Evolutionary conservation across 2,329 filamentous ascomycete genomes (phyloP).

Genomic region (Talaromyces sp.): DNA sequence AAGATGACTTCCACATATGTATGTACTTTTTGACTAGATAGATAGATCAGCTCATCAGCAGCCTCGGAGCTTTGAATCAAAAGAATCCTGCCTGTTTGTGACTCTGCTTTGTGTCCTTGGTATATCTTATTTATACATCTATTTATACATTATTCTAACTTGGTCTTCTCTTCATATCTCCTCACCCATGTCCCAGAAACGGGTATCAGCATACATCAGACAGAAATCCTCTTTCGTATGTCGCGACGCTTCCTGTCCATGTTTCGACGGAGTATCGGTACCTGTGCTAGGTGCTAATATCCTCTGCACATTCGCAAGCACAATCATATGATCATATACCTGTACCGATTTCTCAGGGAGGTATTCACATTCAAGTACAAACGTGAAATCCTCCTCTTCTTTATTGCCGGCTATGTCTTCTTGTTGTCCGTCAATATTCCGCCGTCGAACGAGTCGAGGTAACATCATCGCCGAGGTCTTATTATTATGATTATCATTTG

Average conservation of each 20-base stretch:
- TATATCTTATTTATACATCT: neutral
- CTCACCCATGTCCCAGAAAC: constrained; percentile 40
- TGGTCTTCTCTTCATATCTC: constrained; percentile 20
- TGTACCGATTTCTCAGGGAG: constrained; percentile 30
- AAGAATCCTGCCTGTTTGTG: constrained; percentile 7
- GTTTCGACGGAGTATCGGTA: neutral
- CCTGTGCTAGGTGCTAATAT: constrained; percentile 18
- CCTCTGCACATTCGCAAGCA: constrained; percentile 27
- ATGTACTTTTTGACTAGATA: constrained; percentile 15
- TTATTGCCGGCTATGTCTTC: neutral
- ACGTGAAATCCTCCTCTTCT: constrained; percentile 28
- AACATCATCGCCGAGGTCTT: constrained; percentile 17
- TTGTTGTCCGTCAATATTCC: constrained; percentile 14
- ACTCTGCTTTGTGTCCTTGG: neutral
- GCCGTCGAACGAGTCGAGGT: constrained; percentile 10
- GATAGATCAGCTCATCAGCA: constrained; percentile 9
- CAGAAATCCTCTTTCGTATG: constrained; percentile 24
- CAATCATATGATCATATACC: constrained; percentile 38
- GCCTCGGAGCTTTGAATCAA: constrained; percentile 9
- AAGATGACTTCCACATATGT: constrained; percentile 3
- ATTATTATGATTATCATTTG: neutral
- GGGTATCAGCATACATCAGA: constrained; percentile 40
- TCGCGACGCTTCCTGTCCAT: constrained; percentile 3
- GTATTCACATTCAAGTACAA: constrained; percentile 37
- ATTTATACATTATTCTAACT: neutral